Evolutionary conservation across 306 rosid genomes (phyloP), one percentile per base, ranked within the genome.

Genomic region (Elaeagnus macrophylla): DNA sequence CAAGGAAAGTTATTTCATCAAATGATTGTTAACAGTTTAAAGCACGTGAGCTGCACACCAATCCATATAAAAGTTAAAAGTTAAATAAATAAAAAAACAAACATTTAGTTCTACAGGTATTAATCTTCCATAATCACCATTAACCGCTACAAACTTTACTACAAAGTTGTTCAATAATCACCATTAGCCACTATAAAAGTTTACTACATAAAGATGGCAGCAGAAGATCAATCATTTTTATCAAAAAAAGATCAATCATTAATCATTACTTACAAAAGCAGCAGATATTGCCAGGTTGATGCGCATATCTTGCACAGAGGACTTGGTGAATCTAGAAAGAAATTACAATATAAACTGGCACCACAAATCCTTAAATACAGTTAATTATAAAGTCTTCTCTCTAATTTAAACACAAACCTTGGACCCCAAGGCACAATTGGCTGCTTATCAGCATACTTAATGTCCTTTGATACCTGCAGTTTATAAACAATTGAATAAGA

Each of bases 381-480:
- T 50, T 36, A 38, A 37, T 25, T 18, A 46, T 41, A 13, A 10
- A 37, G 37, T 17, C 73, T 61, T 61, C 61, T 57, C 16, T 64
- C 51, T 8, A 45, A 68, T 39, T 57, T 47, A 59, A 64, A 57
- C 56, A 54, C 71, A 59, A 67, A 91, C 99, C 99, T 86, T 71
- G 99, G 99, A 16, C 99, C 99, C 99, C 99, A 91, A 54, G 99
- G 95, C 35, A 91, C 69, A 68, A 91, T 69, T 68, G 95, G 96
- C 78, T 82, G 96, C 77, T 84, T 91, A 77, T 91, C 99, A 2
- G 99, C 99, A 65, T 83, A 91, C 75, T 84, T 91, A 60, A 91
- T 81, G 72, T 87, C 99, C 76, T 91, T 91, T 35, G 99, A 91
- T 74, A 91, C 95, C 99, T 87, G 77, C 69, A 74, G 40, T 61